Evolutionary conservation across 1,139 yeast genomes (phyloP).

Genomic region (Zygoascus meyerae): DNA sequence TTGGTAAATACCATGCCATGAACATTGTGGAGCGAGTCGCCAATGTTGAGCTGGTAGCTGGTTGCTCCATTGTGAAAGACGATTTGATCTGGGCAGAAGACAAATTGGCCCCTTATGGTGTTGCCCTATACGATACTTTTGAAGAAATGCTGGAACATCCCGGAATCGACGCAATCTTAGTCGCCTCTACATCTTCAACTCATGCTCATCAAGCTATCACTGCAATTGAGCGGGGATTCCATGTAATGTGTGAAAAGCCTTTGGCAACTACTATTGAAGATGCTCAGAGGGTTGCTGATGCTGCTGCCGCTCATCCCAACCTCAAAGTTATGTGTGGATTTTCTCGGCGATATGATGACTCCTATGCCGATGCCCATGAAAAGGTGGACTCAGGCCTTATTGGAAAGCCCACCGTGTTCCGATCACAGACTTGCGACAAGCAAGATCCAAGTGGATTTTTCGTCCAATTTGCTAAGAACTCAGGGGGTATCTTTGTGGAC

Average conservation of each 20-base stretch:
- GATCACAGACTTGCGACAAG: slow-evolving; percentile 21
- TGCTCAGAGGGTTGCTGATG: slow-evolving; percentile 20
- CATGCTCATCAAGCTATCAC: slow-evolving; percentile 21
- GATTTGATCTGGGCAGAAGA: slow-evolving; percentile 22
- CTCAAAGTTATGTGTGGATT: slow-evolving; percentile 23
- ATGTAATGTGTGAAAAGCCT: slow-evolving; percentile 25
- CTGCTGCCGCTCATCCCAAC: slow-evolving; percentile 15
- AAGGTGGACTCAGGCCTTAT: slow-evolving; percentile 18
- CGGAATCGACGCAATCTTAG: slow-evolving; percentile 19
- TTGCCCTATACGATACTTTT: slow-evolving; percentile 19
- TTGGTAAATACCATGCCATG: slow-evolving; percentile 22
- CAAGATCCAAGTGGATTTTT: slow-evolving; percentile 19
- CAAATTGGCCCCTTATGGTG: slow-evolving; percentile 19
- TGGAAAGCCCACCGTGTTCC: slow-evolving; percentile 17
- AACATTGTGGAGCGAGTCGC: slow-evolving; percentile 19
- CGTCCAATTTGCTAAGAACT: slow-evolving; percentile 19
- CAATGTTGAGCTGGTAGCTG: slow-evolving; percentile 22
- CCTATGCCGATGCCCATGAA: slow-evolving; percentile 20
- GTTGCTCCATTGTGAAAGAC: slow-evolving; percentile 19
- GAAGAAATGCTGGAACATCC: slow-evolving; percentile 20
- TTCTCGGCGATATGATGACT: slow-evolving; percentile 21
- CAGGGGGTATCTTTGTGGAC: slow-evolving; percentile 26
- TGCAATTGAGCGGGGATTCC: slow-evolving; percentile 20
- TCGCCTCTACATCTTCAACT: slow-evolving; percentile 22
- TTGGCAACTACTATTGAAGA: slow-evolving; percentile 17